Evolutionary conservation across 192 early-diverging fungal species (phyloP).

Genomic region (Umbelopsis isabellina): DNA sequence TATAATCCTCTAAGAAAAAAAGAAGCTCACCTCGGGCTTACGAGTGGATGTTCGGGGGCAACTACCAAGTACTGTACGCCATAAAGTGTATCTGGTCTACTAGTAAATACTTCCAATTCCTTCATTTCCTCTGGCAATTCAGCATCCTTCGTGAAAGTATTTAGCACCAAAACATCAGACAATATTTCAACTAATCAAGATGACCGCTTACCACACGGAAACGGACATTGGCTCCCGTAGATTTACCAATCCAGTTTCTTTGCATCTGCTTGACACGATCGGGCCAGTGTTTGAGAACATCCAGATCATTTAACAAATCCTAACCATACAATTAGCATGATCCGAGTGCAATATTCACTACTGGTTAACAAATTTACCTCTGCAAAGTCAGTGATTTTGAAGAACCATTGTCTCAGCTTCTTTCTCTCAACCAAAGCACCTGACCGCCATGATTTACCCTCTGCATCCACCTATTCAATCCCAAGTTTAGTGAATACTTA

Average conservation of each 20-base stretch:
- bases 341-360: neutral
- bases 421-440: conserved; percentile 89
- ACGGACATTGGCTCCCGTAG: conserved; percentile 74
- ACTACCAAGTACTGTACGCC: conserved; percentile 77
- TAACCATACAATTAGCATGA: neutral
- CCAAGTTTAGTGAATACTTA: neutral
- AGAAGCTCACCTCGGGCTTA: conserved; percentile 30
- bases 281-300: conserved; percentile 83
- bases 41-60: conserved; percentile 58
- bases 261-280: conserved; percentile 88
- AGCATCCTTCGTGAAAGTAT: neutral
- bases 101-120: conserved; percentile 73
- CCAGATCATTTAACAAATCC: conserved; percentile 77
- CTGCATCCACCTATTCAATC: conserved; percentile 68
- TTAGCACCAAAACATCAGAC: neutral
- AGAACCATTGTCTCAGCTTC: conserved; percentile 91
- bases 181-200: neutral
- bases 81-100: conserved; percentile 75
- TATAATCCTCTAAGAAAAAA: neutral
- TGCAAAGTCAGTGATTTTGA: conserved; percentile 84
- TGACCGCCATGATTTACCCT: conserved; percentile 88
- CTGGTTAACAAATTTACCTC: conserved; percentile 49
- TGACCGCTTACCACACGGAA: conserved; percentile 49
- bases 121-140: neutral
- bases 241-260: conserved; percentile 91